Conservation (phyloP, 2,329 filamentous ascomycete species). For the Penicillium rolfsii region DNA sequence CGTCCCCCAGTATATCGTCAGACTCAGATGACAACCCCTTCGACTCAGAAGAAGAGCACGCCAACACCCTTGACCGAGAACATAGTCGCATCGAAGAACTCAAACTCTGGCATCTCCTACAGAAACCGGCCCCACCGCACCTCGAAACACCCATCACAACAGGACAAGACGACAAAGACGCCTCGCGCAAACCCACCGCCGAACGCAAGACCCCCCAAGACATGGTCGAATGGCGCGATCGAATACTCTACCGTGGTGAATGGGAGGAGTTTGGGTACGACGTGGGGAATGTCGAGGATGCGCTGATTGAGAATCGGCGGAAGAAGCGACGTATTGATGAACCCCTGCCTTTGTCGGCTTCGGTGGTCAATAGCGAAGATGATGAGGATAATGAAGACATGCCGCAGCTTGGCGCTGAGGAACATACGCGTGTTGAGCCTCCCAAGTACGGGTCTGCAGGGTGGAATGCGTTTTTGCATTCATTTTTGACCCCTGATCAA, state of each 20-base stretch:
- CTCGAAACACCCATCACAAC: conserved; percentile 24
- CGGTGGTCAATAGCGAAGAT: conserved; percentile 13
- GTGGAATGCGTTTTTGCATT: conserved; percentile 8
- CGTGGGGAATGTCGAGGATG: conserved; percentile 33
- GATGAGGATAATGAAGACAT: conserved; percentile 1
- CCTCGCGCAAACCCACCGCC: conserved; percentile 24
- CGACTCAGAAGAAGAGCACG: conserved; percentile 48
- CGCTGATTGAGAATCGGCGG: conserved; percentile 34
- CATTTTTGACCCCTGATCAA: background rate
- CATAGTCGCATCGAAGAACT: conserved; percentile 51
- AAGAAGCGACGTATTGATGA: conserved; percentile 36
- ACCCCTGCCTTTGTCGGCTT: background rate
- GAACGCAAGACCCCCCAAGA: conserved; percentile 43
- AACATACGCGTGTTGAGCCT: conserved; percentile 7
- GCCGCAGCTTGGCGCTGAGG: conserved; percentile 7
- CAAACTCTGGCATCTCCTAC: conserved; percentile 50
- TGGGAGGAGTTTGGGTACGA: conserved; percentile 54
- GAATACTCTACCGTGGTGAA: conserved; percentile 50
- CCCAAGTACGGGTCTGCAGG: conserved; percentile 7
- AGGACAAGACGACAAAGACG: conserved; percentile 24
- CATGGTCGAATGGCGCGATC: conserved; percentile 53
- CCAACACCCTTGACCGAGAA: conserved; percentile 54
- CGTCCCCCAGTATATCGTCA: background rate
- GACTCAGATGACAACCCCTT: conserved; percentile 24
- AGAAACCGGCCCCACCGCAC: conserved; percentile 24